Conservation (phyloP, 2,329 filamentous ascomycete genomes). For the Onygenales sp. region DNA sequence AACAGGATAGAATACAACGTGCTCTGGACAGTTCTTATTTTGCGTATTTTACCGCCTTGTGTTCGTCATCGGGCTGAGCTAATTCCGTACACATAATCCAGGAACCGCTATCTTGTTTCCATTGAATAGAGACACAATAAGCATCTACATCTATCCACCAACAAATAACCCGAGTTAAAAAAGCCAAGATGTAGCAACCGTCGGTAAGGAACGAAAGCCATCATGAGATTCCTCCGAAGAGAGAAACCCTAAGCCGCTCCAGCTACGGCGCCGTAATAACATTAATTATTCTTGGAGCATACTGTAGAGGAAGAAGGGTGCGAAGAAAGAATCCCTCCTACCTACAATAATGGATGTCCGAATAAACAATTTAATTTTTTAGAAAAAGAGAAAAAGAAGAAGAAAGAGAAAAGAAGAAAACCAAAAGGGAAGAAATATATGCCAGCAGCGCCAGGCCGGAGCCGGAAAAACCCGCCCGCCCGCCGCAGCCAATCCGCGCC, state of each 20-base stretch:
- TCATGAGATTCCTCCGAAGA: slow-evolving; percentile 20
- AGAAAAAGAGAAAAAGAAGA: slow-evolving; percentile 25
- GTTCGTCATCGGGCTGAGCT: too few relatives aligned
- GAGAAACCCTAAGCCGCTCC: slow-evolving; percentile 48
- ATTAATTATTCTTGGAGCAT: slow-evolving; percentile 48
- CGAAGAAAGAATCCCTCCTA: slow-evolving; percentile 28
- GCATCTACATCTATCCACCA: background rate
- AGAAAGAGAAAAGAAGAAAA: slow-evolving; percentile 23
- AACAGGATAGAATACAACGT: background rate
- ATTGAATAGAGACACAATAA: too few relatives aligned
- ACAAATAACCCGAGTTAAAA: background rate
- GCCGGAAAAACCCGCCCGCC: too few relatives aligned
- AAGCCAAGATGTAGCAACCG: slow-evolving; percentile 48
- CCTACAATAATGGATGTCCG: slow-evolving; percentile 60
- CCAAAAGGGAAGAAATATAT: background rate
- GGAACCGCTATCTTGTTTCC: too few relatives aligned
- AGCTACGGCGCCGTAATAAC: slow-evolving; percentile 49
- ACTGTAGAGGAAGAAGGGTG: slow-evolving; percentile 53
- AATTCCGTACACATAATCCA: too few relatives aligned
- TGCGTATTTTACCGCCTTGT: too few relatives aligned
- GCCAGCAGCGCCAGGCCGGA: background rate
- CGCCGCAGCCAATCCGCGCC: slow-evolving; percentile 28
- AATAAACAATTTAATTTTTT: slow-evolving; percentile 43
- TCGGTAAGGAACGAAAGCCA: slow-evolving; percentile 59
- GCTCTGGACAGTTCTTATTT: too few relatives aligned